phyloP scores from a whole-genome alignment of 1,139 yeast genomes.

The Kodamaea sp. region DNA sequence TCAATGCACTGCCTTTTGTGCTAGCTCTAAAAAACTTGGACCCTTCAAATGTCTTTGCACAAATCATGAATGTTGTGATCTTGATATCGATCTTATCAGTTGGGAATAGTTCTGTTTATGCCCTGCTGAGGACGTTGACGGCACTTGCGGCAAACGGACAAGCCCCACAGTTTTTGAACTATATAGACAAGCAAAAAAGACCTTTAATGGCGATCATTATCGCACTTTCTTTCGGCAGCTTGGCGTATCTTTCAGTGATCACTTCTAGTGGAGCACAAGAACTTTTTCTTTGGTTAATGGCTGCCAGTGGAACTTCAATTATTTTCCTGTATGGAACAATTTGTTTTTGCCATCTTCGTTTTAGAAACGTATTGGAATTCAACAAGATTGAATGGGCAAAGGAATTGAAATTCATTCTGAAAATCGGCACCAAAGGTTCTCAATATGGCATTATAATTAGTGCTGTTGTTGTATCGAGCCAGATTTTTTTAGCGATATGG shows the following conservation, averaged over 20 bases:
- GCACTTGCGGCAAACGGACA: slow-evolving; percentile 15
- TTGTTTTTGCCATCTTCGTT: slow-evolving; percentile 4
- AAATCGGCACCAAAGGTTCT: slow-evolving; percentile 2
- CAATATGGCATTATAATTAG: slow-evolving; percentile 1
- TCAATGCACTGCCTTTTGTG: slow-evolving; percentile 17
- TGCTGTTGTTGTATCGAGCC: background rate
- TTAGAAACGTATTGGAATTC: slow-evolving; percentile 1
- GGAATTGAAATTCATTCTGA: background rate
- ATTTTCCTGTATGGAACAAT: slow-evolving; percentile 8
- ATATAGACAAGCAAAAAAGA: slow-evolving; percentile 15
- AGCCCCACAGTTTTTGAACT: slow-evolving; percentile 14
- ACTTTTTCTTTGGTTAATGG: slow-evolving; percentile 17
- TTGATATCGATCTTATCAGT: slow-evolving; percentile 15
- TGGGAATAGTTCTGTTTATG: slow-evolving; percentile 18
- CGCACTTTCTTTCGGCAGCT: slow-evolving; percentile 14
- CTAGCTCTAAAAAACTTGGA: slow-evolving; percentile 16
- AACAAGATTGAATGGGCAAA: background rate
- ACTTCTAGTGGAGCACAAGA: slow-evolving; percentile 10
- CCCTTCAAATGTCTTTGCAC: slow-evolving; percentile 13
- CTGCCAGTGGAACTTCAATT: slow-evolving; percentile 16
- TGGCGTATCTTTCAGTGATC: slow-evolving; percentile 14
- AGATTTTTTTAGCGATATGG: slow-evolving; percentile 3
- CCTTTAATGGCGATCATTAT: slow-evolving; percentile 16
- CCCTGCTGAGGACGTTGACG: slow-evolving; percentile 15
- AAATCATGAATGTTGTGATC: slow-evolving; percentile 16